Evolutionary conservation across 257 asterid species (phyloP).

Genomic region (Henckelia pumila): DNA sequence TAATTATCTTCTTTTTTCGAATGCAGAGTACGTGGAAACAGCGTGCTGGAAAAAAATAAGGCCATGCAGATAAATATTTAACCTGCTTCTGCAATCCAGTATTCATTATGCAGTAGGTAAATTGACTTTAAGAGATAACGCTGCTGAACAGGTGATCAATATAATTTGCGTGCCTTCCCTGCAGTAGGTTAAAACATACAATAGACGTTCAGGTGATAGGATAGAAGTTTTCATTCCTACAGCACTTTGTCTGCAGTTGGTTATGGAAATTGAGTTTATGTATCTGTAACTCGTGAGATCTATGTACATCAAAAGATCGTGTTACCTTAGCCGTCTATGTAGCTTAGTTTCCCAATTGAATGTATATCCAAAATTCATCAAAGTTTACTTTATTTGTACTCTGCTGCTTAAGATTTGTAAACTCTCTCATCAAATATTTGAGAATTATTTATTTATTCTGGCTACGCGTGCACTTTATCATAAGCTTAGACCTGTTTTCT

Average conservation of each 20-base stretch:
- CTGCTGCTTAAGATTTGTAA: background rate
- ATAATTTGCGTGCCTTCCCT: constrained; percentile 12
- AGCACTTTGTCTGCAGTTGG: constrained; percentile 22
- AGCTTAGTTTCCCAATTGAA: constrained; percentile 23
- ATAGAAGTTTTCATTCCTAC: constrained; percentile 18
- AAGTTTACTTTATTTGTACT: background rate
- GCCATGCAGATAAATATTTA: constrained; percentile 21
- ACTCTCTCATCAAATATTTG: background rate
- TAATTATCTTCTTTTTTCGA: constrained; percentile 17
- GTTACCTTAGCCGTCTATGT: constrained; percentile 20
- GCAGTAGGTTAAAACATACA: constrained; percentile 31
- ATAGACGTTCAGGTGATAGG: constrained; percentile 24
- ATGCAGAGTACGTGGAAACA: constrained; percentile 81
- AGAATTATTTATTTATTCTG: background rate
- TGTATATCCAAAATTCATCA: constrained; percentile 23
- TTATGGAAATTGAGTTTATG: constrained; percentile 21
- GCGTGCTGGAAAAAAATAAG: constrained; percentile 67
- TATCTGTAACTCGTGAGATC: constrained; percentile 22
- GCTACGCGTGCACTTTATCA: background rate
- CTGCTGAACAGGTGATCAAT: constrained; percentile 24
- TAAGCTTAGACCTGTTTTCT: background rate
- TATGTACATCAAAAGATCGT: constrained; percentile 34
- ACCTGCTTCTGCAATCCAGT: constrained; percentile 21
- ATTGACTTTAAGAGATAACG: background rate
- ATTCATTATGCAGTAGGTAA: constrained; percentile 17